These are phyloP conservation scores for Barnettozyma sucrosica DNA, from an alignment of 805 yeast species.

Conservation along the genomic window DNA sequence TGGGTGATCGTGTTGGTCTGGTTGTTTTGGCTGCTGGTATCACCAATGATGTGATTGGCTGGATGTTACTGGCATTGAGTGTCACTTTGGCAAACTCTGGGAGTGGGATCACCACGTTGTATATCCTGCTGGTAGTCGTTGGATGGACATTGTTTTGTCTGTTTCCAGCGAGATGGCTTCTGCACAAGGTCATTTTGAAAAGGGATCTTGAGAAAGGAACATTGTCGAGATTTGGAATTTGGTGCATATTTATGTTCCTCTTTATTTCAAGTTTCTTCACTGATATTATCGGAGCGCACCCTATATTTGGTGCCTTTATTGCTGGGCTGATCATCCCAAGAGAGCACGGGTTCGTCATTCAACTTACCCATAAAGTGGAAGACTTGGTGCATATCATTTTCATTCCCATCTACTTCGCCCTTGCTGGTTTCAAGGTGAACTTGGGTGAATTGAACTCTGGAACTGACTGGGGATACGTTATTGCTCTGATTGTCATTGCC, in stretches of 20 bases:
- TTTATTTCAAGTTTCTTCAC: slow-evolving; percentile 71
- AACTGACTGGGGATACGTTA: slow-evolving; percentile 70
- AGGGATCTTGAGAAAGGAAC: slow-evolving; percentile 51
- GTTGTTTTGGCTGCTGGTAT: slow-evolving; percentile 81
- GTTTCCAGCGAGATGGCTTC: slow-evolving; percentile 48
- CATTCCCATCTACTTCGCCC: slow-evolving; percentile 74
- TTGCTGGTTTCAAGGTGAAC: slow-evolving; percentile 70
- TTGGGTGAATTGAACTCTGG: slow-evolving; percentile 59
- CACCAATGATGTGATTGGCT: slow-evolving; percentile 71
- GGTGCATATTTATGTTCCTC: slow-evolving; percentile 48
- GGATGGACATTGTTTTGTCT: slow-evolving; percentile 65
- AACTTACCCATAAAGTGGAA: slow-evolving; percentile 68
- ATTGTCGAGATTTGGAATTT: slow-evolving; percentile 57
- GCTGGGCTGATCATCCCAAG: slow-evolving; percentile 73
- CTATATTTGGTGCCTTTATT: slow-evolving; percentile 81
- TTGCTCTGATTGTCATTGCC: slow-evolving; percentile 64
- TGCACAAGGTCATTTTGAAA: slow-evolving; percentile 40
- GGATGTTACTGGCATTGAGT: slow-evolving; percentile 72
- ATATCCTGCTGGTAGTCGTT: slow-evolving; percentile 55
- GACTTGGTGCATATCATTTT: slow-evolving; percentile 67
- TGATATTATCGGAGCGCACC: slow-evolving; percentile 80
- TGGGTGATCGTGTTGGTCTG: slow-evolving; percentile 66
- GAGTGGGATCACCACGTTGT: slow-evolving; percentile 61
- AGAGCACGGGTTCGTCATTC: slow-evolving; percentile 66
- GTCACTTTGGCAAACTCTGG: slow-evolving; percentile 73